Evolutionary conservation across 371 early-diverging fungal genomes (phyloP), one percentile per base, ranked within the genome.

Genomic region (Rhizomucor miehei): DNA sequence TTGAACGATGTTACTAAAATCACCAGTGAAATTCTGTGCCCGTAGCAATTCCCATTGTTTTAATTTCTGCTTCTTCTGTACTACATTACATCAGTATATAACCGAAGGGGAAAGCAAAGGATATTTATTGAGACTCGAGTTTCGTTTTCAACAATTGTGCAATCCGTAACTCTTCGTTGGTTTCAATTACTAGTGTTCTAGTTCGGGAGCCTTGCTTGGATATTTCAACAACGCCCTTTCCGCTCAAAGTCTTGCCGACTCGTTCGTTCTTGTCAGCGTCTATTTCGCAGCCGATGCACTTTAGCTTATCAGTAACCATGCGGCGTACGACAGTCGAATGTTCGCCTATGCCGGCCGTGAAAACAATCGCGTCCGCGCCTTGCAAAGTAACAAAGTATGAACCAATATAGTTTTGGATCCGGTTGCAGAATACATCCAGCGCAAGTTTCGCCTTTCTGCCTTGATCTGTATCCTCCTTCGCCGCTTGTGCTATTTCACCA

Each of bases 261-360:
- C 41, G 20, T 25, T 53, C 41, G 24, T 68, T 74, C 57, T 62
- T 58, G 13, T 56, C 48, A n/a, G n/a, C n/a, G n/a, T n/a, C n/a
- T n/a, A n/a, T n/a, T n/a, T n/a, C n/a, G n/a, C n/a, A n/a, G n/a
- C n/a, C n/a, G n/a, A n/a, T n/a, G n/a, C n/a, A n/a, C n/a, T n/a
- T n/a, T n/a, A n/a, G n/a, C n/a, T n/a, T n/a, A n/a, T n/a, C n/a
- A n/a, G n/a, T n/a, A n/a, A n/a, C n/a, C n/a, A n/a, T n/a, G n/a
- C n/a, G n/a, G n/a, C n/a, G n/a, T n/a, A n/a, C n/a, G n/a, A n/a
- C n/a, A n/a, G n/a, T n/a, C n/a, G 62, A 48, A 44, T 71, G 47
- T 37, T 75, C 76, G 1, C 76, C 76, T 46, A 75, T 66, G 10
- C 76, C 76, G n/a, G 73, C 76, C 0, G 69, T 65, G 50, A 75